phyloP scores from a whole-genome alignment of 345 rosid genomes.

The Xanthoceras sorbifolium region DNA sequence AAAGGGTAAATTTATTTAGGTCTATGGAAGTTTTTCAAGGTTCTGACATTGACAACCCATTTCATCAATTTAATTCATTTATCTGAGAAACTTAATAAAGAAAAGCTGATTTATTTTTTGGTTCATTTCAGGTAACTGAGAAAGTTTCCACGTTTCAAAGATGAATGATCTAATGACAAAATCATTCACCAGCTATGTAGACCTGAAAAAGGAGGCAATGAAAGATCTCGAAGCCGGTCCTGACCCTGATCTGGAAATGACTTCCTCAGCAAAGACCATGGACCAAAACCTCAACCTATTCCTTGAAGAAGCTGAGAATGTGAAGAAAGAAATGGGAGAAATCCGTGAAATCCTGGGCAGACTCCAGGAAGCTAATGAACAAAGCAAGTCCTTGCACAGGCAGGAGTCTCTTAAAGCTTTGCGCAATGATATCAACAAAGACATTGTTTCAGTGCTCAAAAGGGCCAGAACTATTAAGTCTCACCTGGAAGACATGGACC shows the following conservation, averaged over 20 bases:
- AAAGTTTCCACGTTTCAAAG: slow-evolving; percentile 22
- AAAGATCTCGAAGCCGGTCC: slow-evolving; percentile 88
- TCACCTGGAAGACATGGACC: slow-evolving; percentile 87
- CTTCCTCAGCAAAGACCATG: slow-evolving; percentile 40
- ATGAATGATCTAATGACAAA: slow-evolving; percentile 99
- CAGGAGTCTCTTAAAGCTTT: slow-evolving; percentile 66
- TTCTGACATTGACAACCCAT: neutral
- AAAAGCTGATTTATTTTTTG: slow-evolving; percentile 3
- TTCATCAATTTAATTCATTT: neutral
- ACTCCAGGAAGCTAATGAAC: slow-evolving; percentile 72
- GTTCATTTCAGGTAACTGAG: slow-evolving; percentile 4
- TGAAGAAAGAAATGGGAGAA: slow-evolving; percentile 76
- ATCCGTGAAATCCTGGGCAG: slow-evolving; percentile 62
- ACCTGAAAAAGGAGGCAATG: slow-evolving; percentile 89
- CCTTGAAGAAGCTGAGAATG: slow-evolving; percentile 88
- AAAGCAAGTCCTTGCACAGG: slow-evolving; percentile 81
- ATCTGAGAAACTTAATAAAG: neutral
- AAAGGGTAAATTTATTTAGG: too few relatives aligned
- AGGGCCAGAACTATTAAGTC: slow-evolving; percentile 63
- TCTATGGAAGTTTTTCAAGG: neutral
- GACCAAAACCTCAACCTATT: slow-evolving; percentile 75
- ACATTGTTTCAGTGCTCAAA: slow-evolving; percentile 60
- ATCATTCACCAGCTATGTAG: slow-evolving; percentile 89
- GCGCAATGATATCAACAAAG: slow-evolving; percentile 68
- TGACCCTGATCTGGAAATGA: slow-evolving; percentile 67